Conservation (phyloP, 2,329 filamentous ascomycete genomes). For the Fusarium newnesense region DNA sequence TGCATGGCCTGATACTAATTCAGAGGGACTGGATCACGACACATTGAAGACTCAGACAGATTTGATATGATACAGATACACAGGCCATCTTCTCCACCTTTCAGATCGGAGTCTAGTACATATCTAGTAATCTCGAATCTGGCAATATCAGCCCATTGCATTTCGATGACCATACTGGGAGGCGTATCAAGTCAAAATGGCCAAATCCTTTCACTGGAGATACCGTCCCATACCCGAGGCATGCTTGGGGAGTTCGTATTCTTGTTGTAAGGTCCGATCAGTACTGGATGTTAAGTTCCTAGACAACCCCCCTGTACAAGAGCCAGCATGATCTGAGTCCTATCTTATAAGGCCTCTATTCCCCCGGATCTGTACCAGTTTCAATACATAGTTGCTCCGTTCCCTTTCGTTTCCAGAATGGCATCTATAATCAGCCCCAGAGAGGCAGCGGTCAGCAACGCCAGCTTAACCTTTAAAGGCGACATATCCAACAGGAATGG, state of each 20-base stretch:
- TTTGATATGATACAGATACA: neutral
- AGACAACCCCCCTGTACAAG: rapidly evolving
- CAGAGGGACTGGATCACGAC: too few species aligned
- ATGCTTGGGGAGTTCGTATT: constrained; percentile 1
- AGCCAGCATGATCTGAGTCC: neutral
- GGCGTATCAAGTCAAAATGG: neutral
- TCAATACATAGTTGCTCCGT: rapidly evolving
- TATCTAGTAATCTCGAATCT: constrained; percentile 12
- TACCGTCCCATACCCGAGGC: too few species aligned
- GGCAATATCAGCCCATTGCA: constrained; percentile 22
- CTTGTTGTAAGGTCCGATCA: neutral
- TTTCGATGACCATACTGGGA: neutral
- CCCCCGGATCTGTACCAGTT: neutral
- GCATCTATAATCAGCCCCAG: neutral
- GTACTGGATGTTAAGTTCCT: neutral
- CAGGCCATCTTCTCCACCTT: neutral
- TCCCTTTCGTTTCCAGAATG: neutral
- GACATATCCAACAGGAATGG: neutral
- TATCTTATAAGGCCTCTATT: neutral
- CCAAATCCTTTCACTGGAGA: neutral
- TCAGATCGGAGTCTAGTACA: constrained; percentile 41
- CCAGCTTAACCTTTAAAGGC: neutral
- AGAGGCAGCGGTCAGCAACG: neutral
- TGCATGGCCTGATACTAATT: neutral
- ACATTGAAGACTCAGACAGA: neutral